A percentile compares a stretch with the other conserved stretches of the same genome.
Evolutionary conservation across 768 basidiomycete species (phyloP).

Genomic region (Auricularia auricula-judae): DNA sequence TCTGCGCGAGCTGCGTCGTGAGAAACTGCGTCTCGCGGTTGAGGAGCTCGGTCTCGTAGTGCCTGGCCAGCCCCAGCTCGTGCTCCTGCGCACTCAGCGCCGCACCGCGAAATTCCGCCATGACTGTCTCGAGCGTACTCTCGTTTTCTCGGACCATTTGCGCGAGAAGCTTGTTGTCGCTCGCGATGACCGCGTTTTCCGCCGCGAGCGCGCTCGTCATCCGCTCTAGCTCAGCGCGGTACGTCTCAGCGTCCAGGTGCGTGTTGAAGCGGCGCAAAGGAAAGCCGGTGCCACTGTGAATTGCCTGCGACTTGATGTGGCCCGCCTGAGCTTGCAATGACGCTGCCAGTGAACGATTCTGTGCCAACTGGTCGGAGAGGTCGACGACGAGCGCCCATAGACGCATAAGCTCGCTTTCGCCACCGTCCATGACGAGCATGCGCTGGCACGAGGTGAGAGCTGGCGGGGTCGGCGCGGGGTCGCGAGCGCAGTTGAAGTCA

Average conservation of each 20-base stretch:
- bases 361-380: conserved; percentile 72
- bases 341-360: conserved; percentile 63
- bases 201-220: conserved; percentile 70
- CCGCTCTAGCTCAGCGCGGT: conserved; percentile 78
- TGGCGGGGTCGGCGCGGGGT: neutral
- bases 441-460: neutral
- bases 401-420: conserved; percentile 15
- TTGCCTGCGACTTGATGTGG: conserved; percentile 66
- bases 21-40: conserved; percentile 61
- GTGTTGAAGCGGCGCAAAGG: conserved; percentile 48
- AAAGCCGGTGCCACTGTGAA: conserved; percentile 81
- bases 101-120: conserved; percentile 82
- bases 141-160: conserved; percentile 92
- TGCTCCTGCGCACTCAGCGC: conserved; percentile 91
- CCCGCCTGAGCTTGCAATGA: conserved; percentile 62
- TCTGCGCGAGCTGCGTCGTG: conserved; percentile 43
- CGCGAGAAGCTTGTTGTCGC: conserved; percentile 95
- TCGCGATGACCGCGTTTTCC: conserved; percentile 77
- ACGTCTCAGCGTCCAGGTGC: conserved; percentile 43
- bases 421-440: neutral
- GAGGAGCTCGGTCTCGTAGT: conserved; percentile 82
- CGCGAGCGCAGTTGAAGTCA: too few species aligned
- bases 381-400: conserved; percentile 50
- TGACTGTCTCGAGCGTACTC: conserved; percentile 87
- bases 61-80: conserved; percentile 78